These are phyloP conservation scores for Xylaria sp. DNA, from an alignment of 2,329 filamentous ascomycete species.

Conservation along the genomic window DNA sequence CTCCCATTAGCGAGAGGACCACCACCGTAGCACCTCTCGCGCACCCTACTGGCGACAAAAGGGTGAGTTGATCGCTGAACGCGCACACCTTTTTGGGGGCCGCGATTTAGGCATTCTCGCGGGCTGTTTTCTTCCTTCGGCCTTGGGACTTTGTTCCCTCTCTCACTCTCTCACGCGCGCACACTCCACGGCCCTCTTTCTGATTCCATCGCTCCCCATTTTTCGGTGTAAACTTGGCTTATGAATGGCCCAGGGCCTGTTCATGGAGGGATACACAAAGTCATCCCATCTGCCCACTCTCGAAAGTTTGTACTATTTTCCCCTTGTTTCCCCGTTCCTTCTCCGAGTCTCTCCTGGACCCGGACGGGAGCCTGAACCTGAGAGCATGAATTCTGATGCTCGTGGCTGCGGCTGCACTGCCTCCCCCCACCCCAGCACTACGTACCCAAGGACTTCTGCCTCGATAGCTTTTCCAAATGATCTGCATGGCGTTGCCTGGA, in stretches of 20 bases:
- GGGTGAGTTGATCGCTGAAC: neutral
- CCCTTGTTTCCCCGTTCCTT: neutral
- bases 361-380: neutral
- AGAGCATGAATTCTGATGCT: slow-evolving; percentile 9
- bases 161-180: neutral
- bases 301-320: slow-evolving; percentile 16
- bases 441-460: neutral
- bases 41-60: neutral
- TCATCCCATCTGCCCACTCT: slow-evolving; percentile 19
- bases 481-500: slow-evolving; percentile 9
- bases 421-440: slow-evolving; percentile 15
- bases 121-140: slow-evolving; percentile 3
- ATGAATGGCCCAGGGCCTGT: slow-evolving; percentile 14
- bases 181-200: neutral
- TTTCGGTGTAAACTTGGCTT: slow-evolving; percentile 29
- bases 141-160: neutral
- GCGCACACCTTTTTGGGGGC: slow-evolving; percentile 18
- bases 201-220: slow-evolving; percentile 3
- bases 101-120: slow-evolving; percentile 14
- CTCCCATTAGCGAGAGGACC: neutral
- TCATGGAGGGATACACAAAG: slow-evolving; percentile 29
- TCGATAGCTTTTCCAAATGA: slow-evolving; percentile 8
- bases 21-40: slow-evolving; percentile 4
- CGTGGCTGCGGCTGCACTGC: slow-evolving; percentile 8
- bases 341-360: neutral